phyloP scores from a whole-genome alignment of 768 basidiomycete genomes.

The Sarcodon aspratus region DNA sequence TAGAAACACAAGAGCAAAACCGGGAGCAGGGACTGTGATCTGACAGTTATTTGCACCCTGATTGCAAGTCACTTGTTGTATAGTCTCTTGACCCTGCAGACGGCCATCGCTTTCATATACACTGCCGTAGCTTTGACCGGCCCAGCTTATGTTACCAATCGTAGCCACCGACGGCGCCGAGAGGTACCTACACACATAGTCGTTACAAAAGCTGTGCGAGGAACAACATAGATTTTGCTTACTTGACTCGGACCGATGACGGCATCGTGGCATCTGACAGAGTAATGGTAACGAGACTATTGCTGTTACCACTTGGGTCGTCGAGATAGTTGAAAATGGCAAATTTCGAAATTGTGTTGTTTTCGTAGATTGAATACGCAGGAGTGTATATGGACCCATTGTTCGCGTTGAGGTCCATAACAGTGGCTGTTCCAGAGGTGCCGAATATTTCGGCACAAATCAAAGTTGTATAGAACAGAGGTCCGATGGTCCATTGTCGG shows the following conservation, averaged over 20 bases:
- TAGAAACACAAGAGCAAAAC: conserved; percentile 69
- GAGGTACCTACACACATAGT: conserved; percentile 33
- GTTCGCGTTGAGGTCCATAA: conserved; percentile 54
- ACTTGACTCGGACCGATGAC: conserved; percentile 41
- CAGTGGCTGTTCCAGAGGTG: conserved; percentile 47
- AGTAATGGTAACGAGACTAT: conserved; percentile 39
- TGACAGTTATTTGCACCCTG: conserved; percentile 37
- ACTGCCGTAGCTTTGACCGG: conserved; percentile 60
- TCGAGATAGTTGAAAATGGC: conserved; percentile 66
- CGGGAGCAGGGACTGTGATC: conserved; percentile 57
- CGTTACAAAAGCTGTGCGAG: background rate
- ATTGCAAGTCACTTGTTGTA: conserved; percentile 54
- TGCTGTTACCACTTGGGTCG: conserved; percentile 43
- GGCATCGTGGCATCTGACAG: conserved; percentile 34
- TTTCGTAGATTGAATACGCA: conserved; percentile 63
- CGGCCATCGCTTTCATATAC: conserved; percentile 59
- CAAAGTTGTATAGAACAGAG: conserved; percentile 64
- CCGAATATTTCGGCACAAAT: conserved; percentile 64
- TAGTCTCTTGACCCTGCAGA: conserved; percentile 38
- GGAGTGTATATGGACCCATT: conserved; percentile 44
- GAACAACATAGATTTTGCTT: conserved; percentile 13
- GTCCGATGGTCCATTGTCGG: conserved; percentile 65
- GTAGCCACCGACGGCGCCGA: conserved; percentile 42
- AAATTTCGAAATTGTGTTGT: conserved; percentile 45
- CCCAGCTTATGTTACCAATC: conserved; percentile 66